Evolutionary conservation across 2,329 filamentous ascomycete genomes (phyloP), one percentile per base, ranked within the genome.

Genomic region (Thelonectria blattea): DNA sequence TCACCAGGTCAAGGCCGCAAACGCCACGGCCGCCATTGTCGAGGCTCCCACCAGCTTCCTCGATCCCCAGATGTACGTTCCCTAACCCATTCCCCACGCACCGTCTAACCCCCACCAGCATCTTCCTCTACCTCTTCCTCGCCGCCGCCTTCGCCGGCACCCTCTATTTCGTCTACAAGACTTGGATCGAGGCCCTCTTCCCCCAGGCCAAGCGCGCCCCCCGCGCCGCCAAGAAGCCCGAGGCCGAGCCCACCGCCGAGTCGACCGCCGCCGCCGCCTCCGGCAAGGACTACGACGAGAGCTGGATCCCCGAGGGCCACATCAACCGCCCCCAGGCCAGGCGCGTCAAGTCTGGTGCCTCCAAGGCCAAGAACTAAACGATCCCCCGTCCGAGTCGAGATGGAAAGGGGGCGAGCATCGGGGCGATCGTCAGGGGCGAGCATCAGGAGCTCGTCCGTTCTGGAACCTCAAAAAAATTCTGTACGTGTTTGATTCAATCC

Each of bases 91-190:
- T 14, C 43, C 46, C 34, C 64, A 20, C 22, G 4, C 27, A 30
- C 8, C 5, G 2, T 4, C 27, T 63, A 55, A 65, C 89, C 43
- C 1, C 3, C 1, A 3, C 10, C 56, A 98, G 95, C 75, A 92
- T 98, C 81, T 99, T 99, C 88, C 88, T 99, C 65, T 98, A 98
- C 83, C 84, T 97, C 75, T 89, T 98, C 83, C 90, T 99, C 70
- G 83, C 89, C 55, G 88, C 85, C 63, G 86, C 84, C 65, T 96
- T 96, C 75, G 87, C 80, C 66, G 93, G 91, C 64, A 92, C 89
- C 55, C 86, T 90, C 75, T 97, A 94, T 87, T 97, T 97, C 79
- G 92, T 97, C 81, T 99, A 99, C 87, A 95, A 90, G 83, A 96
- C 94, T 73, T 98, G 94, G 93, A 91, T 99, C 79, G 91, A 93